Evolutionary conservation across 169 alveolate genomes (phyloP).

Genomic region (Plasmodium vivax): DNA sequence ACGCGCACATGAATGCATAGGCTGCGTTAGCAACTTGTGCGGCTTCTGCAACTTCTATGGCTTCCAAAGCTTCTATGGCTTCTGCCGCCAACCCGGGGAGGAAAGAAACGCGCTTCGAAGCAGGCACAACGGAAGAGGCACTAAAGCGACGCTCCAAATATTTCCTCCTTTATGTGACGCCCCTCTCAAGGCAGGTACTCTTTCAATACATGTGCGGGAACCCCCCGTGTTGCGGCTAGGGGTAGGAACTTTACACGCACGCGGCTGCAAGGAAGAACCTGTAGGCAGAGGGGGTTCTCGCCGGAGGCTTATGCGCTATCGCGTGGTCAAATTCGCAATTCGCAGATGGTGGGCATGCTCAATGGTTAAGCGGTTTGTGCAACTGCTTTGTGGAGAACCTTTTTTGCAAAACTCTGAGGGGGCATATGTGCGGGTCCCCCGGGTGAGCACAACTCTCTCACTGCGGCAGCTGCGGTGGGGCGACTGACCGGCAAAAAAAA

Average conservation of each 20-base stretch:
- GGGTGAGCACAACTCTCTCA: not conserved
- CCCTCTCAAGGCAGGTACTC: not conserved
- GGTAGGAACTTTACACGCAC: not conserved
- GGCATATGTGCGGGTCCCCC: not conserved
- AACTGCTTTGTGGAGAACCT: not conserved
- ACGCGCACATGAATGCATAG: not conserved
- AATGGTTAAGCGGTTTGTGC: no score
- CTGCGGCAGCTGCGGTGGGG: not conserved
- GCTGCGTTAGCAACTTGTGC: not conserved
- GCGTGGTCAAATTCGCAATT: not conserved
- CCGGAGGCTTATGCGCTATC: not conserved
- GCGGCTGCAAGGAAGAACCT: not conserved
- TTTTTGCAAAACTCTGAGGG: not conserved
- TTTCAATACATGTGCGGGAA: not conserved
- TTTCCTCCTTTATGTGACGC: not conserved
- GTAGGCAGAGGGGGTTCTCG: not conserved
- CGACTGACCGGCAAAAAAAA: not conserved
- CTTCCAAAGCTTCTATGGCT: not conserved
- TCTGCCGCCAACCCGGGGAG: no score
- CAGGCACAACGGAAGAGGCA: not conserved
- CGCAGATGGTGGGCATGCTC: not conserved
- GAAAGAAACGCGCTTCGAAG: not conserved
- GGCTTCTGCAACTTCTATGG: not conserved
- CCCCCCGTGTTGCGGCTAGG: not conserved
- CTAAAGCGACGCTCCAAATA: not conserved